These are phyloP conservation scores for Myxozyma sirexii DNA, from an alignment of 805 yeast genomes.

Conservation along the genomic window DNA sequence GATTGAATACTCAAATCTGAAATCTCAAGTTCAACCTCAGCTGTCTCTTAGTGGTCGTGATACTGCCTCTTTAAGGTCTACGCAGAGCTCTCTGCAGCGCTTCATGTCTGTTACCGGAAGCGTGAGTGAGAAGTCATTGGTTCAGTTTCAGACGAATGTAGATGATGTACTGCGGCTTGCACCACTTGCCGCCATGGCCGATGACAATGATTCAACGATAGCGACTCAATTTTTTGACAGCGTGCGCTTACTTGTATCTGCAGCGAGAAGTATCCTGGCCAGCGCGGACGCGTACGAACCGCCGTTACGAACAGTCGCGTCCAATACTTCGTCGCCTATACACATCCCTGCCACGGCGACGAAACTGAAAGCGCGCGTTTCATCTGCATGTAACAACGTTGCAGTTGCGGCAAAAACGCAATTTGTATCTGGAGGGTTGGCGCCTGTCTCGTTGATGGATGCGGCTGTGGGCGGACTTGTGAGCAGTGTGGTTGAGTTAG, in stretches of 20 bases:
- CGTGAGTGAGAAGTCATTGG: slow-evolving; percentile 17
- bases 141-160: slow-evolving; percentile 41
- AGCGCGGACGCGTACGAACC: slow-evolving; percentile 14
- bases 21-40: slow-evolving; percentile 3
- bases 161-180: slow-evolving; percentile 43
- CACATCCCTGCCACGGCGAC: background rate
- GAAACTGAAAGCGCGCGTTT: slow-evolving; percentile 7
- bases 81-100: slow-evolving; percentile 15
- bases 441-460: slow-evolving; percentile 26
- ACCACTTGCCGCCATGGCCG: slow-evolving; percentile 27
- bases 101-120: background rate
- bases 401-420: slow-evolving; percentile 24
- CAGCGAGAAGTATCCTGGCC: slow-evolving; percentile 39
- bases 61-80: background rate
- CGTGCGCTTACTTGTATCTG: slow-evolving; percentile 43
- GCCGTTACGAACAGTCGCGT: background rate
- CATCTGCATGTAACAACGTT: slow-evolving; percentile 22
- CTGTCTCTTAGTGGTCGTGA: background rate
- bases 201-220: background rate
- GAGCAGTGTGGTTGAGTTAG: slow-evolving; percentile 18
- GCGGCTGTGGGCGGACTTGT: slow-evolving; percentile 25
- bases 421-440: slow-evolving; percentile 11
- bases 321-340: background rate
- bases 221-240: slow-evolving; percentile 36
- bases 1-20: slow-evolving; percentile 40